These are phyloP conservation scores for Paramarasmius palmivorus DNA, from an alignment of 1,284 basidiomycete genomes.

Conservation along the genomic window DNA sequence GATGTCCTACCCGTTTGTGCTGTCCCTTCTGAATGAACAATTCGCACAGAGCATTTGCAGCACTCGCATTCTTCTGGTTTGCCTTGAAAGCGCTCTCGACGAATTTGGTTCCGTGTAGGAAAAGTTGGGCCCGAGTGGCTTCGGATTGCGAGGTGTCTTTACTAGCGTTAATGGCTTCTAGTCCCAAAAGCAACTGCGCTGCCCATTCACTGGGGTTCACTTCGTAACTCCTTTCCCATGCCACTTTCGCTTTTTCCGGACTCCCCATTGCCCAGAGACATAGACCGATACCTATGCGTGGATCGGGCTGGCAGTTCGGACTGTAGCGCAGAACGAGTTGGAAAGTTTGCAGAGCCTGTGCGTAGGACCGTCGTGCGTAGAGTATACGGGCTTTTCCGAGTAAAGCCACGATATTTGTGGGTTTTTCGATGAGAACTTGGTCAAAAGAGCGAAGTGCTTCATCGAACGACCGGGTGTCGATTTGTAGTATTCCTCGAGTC, in stretches of 20 bases:
- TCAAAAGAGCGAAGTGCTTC: slow-evolving; percentile 82
- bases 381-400: slow-evolving; percentile 85
- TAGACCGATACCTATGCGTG: slow-evolving; percentile 89
- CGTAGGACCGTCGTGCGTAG: slow-evolving; percentile 75
- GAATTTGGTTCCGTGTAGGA: slow-evolving; percentile 63
- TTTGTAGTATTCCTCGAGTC: slow-evolving; percentile 76
- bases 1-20: slow-evolving; percentile 53
- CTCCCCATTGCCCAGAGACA: slow-evolving; percentile 89
- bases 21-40: slow-evolving; percentile 71
- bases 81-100: slow-evolving; percentile 75
- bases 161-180: slow-evolving; percentile 82
- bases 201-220: slow-evolving; percentile 80
- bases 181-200: slow-evolving; percentile 76
- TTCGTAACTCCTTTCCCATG: slow-evolving; percentile 86
- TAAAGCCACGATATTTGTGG: slow-evolving; percentile 81
- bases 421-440: slow-evolving; percentile 74
- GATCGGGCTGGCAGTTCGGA: slow-evolving; percentile 83
- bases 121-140: slow-evolving; percentile 56
- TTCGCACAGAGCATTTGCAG: slow-evolving; percentile 77
- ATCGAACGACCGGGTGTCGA: slow-evolving; percentile 79
- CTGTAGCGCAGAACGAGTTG: slow-evolving; percentile 80
- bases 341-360: slow-evolving; percentile 80
- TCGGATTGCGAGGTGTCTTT: slow-evolving; percentile 63
- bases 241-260: slow-evolving; percentile 74
- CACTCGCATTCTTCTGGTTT: slow-evolving; percentile 75